phyloP scores from a whole-genome alignment of 2,329 filamentous ascomycete species.

The Aspergillus transmontanensis region DNA sequence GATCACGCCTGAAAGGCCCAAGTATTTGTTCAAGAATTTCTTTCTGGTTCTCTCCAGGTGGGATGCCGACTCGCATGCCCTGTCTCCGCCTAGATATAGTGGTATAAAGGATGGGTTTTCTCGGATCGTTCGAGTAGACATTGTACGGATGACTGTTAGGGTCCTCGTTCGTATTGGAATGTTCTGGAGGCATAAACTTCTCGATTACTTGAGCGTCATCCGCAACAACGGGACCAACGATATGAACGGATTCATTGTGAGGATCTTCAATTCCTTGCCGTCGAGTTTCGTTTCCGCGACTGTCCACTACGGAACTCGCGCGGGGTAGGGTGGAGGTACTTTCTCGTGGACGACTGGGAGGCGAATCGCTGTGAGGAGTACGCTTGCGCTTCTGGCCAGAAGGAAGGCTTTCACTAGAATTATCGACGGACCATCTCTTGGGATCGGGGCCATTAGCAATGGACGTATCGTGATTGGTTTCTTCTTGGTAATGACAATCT shows the following conservation, averaged over 20 bases:
- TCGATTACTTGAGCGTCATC: slow-evolving; percentile 64
- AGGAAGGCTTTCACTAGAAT: slow-evolving; percentile 23
- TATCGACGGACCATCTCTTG: slow-evolving; percentile 31
- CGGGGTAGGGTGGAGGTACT: slow-evolving; percentile 26
- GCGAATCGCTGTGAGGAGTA: slow-evolving; percentile 31
- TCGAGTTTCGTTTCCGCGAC: slow-evolving; percentile 33
- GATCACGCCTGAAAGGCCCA: slow-evolving; percentile 54
- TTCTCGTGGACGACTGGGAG: slow-evolving; percentile 22
- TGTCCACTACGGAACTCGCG: slow-evolving; percentile 27
- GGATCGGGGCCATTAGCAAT: slow-evolving; percentile 29
- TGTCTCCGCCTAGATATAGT: slow-evolving; percentile 55
- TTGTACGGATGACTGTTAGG: slow-evolving; percentile 52
- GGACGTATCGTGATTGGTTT: slow-evolving; percentile 29
- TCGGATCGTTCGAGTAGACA: slow-evolving; percentile 52
- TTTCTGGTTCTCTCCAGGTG: slow-evolving; percentile 52
- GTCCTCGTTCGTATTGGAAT: slow-evolving; percentile 41
- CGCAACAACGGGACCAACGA: slow-evolving; percentile 62
- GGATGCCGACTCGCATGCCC: slow-evolving; percentile 47
- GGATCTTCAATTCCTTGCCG: slow-evolving; percentile 38
- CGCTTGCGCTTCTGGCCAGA: slow-evolving; percentile 42
- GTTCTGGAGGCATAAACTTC: slow-evolving; percentile 56
- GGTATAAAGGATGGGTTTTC: slow-evolving; percentile 50
- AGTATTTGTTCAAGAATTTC: slow-evolving; percentile 62
- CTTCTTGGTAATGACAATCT: slow-evolving; percentile 58
- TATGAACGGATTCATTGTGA: slow-evolving; percentile 52